Evolutionary conservation across 2,329 filamentous ascomycete species (phyloP).

Genomic region (Phaeophleospora eucalypticola): DNA sequence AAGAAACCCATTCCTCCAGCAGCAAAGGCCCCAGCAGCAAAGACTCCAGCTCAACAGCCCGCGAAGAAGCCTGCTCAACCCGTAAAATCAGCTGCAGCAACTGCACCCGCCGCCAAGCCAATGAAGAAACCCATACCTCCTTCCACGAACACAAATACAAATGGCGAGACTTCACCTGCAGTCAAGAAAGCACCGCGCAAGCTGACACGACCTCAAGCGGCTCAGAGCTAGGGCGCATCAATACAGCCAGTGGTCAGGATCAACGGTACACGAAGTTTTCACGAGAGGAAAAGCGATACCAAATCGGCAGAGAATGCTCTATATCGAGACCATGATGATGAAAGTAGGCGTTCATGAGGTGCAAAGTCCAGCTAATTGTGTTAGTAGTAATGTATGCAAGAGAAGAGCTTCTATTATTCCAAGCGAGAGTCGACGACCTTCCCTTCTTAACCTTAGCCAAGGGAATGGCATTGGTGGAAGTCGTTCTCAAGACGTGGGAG

Average conservation of each 20-base stretch:
- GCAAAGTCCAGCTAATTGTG: too few species aligned
- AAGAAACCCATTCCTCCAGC: slow-evolving; percentile 33
- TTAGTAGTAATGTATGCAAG: too few species aligned
- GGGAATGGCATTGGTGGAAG: too few species aligned
- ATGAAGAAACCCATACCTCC: slow-evolving; percentile 7
- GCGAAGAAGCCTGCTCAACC: slow-evolving; percentile 4
- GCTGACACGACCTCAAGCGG: slow-evolving; percentile 2
- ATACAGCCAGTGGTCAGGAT: too few species aligned
- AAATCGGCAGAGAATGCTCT: too few species aligned
- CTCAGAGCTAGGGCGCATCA: not conserved
- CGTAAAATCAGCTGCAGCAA: slow-evolving; percentile 4
- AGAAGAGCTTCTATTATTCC: too few species aligned
- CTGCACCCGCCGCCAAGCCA: slow-evolving; percentile 1
- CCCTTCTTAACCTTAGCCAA: too few species aligned
- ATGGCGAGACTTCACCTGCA: not conserved
- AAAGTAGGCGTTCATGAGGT: too few species aligned
- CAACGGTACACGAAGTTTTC: too few species aligned
- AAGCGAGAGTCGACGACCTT: too few species aligned
- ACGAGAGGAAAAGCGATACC: too few species aligned
- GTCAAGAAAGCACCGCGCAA: slow-evolving; percentile 5
- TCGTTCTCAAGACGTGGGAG: too few species aligned
- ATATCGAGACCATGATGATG: not conserved
- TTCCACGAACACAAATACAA: not conserved
- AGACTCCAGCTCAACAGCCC: not conserved
- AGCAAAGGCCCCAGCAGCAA: not conserved